These are phyloP conservation scores for Austroboletus niveus DNA, from an alignment of 1,284 basidiomycete species.

Conservation along the genomic window DNA sequence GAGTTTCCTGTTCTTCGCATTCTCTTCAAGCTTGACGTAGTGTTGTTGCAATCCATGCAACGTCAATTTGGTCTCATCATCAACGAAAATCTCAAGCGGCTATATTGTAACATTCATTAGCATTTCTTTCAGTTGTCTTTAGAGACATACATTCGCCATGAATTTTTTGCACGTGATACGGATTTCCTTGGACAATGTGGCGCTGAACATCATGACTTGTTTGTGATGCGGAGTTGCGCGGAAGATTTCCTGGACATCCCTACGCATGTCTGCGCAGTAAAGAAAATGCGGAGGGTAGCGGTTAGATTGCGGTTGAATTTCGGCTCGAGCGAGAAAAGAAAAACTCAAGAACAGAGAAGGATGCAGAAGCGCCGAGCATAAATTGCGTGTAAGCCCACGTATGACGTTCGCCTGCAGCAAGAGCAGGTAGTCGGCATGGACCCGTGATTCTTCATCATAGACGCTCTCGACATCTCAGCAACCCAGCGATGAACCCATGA, in stretches of 20 bases:
- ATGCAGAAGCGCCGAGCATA: conserved; percentile 11
- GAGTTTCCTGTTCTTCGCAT: conserved; percentile 94
- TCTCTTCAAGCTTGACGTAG: conserved; percentile 95
- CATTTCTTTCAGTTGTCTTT: background rate
- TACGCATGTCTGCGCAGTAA: conserved; percentile 89
- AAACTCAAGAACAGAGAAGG: conserved; percentile 34
- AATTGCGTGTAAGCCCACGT: conserved; percentile 13
- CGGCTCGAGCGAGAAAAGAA: conserved; percentile 52
- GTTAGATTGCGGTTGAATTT: conserved; percentile 51
- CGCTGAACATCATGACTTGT: conserved; percentile 99
- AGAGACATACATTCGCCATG: conserved; percentile 89
- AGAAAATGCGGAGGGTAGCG: conserved; percentile 45
- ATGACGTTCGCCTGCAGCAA: conserved; percentile 14
- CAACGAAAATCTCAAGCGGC: conserved; percentile 99
- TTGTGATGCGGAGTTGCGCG: conserved; percentile 99
- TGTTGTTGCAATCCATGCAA: conserved; percentile 99
- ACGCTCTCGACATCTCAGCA: conserved; percentile 32
- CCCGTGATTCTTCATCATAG: conserved; percentile 28
- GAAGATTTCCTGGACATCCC: conserved; percentile 99
- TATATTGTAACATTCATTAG: conserved; percentile 34
- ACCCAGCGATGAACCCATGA: conserved; percentile 33
- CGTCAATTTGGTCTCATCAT: conserved; percentile 99
- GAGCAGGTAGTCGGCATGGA: conserved; percentile 18
- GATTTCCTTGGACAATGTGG: conserved; percentile 96
- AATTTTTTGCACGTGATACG: conserved; percentile 99